Base-by-base conservation (phyloP, 805 yeast species). In the Spathaspora arborariae region DNA sequence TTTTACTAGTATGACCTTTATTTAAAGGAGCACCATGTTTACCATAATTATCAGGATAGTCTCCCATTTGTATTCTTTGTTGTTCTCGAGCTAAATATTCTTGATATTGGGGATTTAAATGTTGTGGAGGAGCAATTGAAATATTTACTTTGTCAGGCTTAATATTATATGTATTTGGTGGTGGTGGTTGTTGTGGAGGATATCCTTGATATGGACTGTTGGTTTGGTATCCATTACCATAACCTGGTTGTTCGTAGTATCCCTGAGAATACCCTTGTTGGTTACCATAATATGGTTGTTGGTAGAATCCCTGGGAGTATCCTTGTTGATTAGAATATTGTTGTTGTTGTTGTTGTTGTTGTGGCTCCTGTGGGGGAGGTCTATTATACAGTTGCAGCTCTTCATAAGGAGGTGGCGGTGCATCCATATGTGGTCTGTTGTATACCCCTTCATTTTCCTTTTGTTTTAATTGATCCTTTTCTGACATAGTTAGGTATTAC, bases 31-130 rank as follows among this genome's bases (percentile, higher is more conserved):
- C 72, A 15, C 49, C 46, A 13, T 42, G 44, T 18, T 42, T 38
- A 22, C 19, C 19, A n/a, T 19, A 18, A 3, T 39, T 24, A 6
- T 41, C 24, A 2, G 74, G 74, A 21, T 47, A 56, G 46, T 67
- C 60, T 1, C 74, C 75, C 11, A 57, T 53, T 4, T 59, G 55
- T 16, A 59, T 51, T 20, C 73, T 47, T 42, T 66, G 60, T 45
- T 60, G 60, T 33, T 71, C 74, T 15, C 62, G 51, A 37, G 54
- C 51, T 33, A 60, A 57, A 42, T 56, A 71, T 46, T 68, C 65
- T 41, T 55, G 65, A 48, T 68, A 70, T 3, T 68, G 64, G 0
- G 75, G 75, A 30, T 72, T 57, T 33, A 69, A 53, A 41, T 65
- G 64, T 37, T 60, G 58, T 15, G 71, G 70, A 22, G 66, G 64